Conservation (phyloP, 2,329 filamentous ascomycete species). For the Aspergillus sp. region DNA sequence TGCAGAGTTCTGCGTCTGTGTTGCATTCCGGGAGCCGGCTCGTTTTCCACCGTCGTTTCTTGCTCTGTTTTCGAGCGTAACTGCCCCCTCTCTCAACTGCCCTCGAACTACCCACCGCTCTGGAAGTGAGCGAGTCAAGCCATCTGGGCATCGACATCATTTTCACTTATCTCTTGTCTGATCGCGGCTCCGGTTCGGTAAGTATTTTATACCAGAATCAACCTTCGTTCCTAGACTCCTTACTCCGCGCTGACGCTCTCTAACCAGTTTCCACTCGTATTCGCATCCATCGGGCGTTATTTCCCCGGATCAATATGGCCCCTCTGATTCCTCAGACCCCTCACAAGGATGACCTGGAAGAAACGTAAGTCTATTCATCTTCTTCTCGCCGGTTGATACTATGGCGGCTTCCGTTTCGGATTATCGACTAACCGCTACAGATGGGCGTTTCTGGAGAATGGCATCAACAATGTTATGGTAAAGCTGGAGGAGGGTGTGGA, state of each 20-base stretch:
- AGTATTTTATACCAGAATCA: background rate
- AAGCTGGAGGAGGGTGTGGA: constrained; percentile 90
- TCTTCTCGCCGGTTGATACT: background rate
- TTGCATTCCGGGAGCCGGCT: background rate
- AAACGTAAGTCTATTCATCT: constrained; percentile 53
- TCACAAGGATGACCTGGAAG: constrained; percentile 59
- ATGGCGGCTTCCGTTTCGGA: background rate
- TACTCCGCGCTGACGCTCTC: background rate
- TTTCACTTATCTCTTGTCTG: background rate
- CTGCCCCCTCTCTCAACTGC: background rate
- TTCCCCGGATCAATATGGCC: constrained; percentile 31
- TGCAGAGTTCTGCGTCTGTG: background rate
- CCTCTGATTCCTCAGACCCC: constrained; percentile 46
- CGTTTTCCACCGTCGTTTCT: background rate
- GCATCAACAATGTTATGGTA: constrained; percentile 90
- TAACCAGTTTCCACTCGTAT: background rate
- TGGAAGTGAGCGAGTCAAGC: background rate
- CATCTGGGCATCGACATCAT: background rate
- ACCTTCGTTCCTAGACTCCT: background rate
- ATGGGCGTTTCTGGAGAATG: constrained; percentile 85
- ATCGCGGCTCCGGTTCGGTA: background rate
- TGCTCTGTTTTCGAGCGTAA: background rate
- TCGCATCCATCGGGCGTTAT: background rate
- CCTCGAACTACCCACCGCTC: constrained; percentile 4
- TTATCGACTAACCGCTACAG: constrained; percentile 46